Conservation (phyloP, 345 rosid species). For the Nephelium lappaceum region DNA sequence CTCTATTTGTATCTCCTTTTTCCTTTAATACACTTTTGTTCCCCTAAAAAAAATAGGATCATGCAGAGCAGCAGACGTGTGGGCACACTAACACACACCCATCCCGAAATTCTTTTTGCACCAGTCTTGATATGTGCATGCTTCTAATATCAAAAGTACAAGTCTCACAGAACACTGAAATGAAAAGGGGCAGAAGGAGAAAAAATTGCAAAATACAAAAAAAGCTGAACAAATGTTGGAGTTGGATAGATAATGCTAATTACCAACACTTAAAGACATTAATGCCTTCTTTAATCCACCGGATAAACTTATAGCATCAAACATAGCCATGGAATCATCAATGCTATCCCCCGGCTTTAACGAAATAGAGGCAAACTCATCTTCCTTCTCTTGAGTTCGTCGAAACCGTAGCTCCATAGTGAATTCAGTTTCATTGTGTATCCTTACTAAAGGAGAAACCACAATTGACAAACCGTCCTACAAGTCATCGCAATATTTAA, state of each 20-base stretch:
- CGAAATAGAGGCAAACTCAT: slow-evolving; percentile 57
- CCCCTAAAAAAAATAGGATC: neutral
- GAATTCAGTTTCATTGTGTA: slow-evolving; percentile 80
- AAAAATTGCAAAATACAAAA: neutral
- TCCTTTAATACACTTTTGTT: neutral
- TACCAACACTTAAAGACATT: slow-evolving; percentile 82
- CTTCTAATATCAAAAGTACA: neutral
- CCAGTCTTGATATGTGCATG: neutral
- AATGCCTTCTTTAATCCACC: slow-evolving; percentile 80
- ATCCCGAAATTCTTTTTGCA: neutral
- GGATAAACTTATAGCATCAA: slow-evolving; percentile 71
- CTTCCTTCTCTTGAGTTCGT: slow-evolving; percentile 58
- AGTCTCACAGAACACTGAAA: neutral
- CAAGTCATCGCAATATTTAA: slow-evolving; percentile 11
- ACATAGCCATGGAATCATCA: slow-evolving; percentile 82
- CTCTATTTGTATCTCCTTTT: neutral
- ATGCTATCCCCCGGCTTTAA: slow-evolving; percentile 73
- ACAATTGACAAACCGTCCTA: slow-evolving; percentile 84
- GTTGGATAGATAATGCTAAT: slow-evolving; percentile 24
- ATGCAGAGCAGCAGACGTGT: neutral
- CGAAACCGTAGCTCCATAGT: slow-evolving; percentile 80
- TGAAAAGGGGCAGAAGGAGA: neutral
- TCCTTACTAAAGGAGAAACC: slow-evolving; percentile 83
- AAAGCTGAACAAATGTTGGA: neutral
- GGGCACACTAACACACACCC: neutral